phyloP scores from a whole-genome alignment of 2,329 filamentous ascomycete species.

The Rhynchosporium agropyri region DNA sequence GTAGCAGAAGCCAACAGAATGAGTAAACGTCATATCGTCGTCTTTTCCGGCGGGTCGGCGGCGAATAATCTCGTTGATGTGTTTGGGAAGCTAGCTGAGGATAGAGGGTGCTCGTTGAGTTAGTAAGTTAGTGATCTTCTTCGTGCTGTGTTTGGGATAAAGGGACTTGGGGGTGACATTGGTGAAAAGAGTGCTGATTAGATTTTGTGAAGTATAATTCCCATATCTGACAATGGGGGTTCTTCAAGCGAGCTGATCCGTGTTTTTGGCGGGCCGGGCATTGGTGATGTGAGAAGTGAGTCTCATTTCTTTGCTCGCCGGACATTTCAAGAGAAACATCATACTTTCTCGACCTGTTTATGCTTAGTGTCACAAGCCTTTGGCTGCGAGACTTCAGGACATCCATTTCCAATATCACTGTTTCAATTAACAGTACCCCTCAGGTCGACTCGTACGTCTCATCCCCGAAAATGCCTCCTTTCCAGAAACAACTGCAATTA shows the following conservation, averaged over 20 bases:
- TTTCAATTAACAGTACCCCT: constrained; percentile 8
- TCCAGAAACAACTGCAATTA: constrained; percentile 73
- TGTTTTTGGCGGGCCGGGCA: constrained; percentile 89
- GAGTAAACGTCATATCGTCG: constrained; percentile 56
- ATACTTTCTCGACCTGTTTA: background rate
- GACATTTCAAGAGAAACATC: background rate
- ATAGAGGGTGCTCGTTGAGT: constrained; percentile 40
- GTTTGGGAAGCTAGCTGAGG: constrained; percentile 61
- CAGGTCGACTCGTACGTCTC: constrained; percentile 84
- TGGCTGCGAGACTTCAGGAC: background rate
- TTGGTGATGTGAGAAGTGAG: constrained; percentile 76
- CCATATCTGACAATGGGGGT: constrained; percentile 94
- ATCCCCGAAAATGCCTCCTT: constrained; percentile 68
- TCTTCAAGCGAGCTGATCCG: constrained; percentile 92
- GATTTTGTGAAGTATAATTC: constrained; percentile 67
- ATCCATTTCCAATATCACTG: constrained; percentile 10
- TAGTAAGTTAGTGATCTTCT: constrained; percentile 36
- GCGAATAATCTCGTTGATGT: constrained; percentile 93
- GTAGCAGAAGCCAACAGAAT: background rate
- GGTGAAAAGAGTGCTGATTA: constrained; percentile 33
- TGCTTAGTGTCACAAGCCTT: background rate
- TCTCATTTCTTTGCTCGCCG: constrained; percentile 21
- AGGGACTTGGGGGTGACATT: background rate
- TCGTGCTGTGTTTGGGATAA: background rate
- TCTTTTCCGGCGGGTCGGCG: constrained; percentile 92